Conservation (phyloP, 73 alveolate species). For the Tetrahymena borealis region DNA sequence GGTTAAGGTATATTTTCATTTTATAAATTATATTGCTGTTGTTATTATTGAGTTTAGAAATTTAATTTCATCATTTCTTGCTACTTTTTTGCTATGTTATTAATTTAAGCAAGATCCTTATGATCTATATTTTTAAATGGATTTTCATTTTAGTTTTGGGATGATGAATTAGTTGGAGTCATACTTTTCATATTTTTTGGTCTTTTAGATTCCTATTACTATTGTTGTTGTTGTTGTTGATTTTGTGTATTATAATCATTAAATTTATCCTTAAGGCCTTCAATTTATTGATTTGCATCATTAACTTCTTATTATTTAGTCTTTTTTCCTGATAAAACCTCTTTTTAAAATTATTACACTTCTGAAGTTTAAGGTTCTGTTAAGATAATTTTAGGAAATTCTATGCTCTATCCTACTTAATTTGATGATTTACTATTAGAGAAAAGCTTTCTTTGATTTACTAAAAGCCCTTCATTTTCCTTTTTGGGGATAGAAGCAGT, state of each 20-base stretch:
- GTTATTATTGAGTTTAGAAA: not conserved
- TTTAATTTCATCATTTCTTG: not conserved
- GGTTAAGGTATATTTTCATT: too few relatives aligned
- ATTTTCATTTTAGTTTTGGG: not conserved
- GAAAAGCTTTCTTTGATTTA: not conserved
- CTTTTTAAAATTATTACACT: not conserved
- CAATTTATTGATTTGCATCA: not conserved
- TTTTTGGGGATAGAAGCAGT: not conserved
- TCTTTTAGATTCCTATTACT: not conserved
- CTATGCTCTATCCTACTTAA: not conserved
- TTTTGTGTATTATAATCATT: too few relatives aligned
- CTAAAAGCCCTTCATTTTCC: not conserved
- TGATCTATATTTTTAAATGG: not conserved
- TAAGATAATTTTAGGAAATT: not conserved
- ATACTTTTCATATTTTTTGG: not conserved
- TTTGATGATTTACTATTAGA: not conserved
- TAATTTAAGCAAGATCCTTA: not conserved
- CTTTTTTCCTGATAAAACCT: not conserved
- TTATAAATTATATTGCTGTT: not conserved
- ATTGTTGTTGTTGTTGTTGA: not conserved
- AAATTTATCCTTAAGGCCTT: too few relatives aligned
- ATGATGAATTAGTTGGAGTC: not conserved
- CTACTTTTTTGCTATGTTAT: not conserved
- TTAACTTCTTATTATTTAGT: not conserved
- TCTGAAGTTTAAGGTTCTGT: not conserved